Evolutionary conservation across 2,329 filamentous ascomycete genomes (phyloP), one percentile per base, ranked within the genome.

Genomic region (Phyllosticta ampelicida): DNA sequence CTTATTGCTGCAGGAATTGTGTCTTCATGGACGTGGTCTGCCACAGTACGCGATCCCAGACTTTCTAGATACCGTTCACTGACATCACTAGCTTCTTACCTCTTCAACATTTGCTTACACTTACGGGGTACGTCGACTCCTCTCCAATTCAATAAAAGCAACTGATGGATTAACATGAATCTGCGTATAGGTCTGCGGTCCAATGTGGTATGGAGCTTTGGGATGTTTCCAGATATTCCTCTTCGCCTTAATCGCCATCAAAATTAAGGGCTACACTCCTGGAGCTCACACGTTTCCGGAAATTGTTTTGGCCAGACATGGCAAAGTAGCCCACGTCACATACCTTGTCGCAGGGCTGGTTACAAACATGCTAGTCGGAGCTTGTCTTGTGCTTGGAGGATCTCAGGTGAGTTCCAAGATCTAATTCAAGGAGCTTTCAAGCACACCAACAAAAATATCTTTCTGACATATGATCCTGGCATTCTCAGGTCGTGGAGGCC

Each of bases 351-450:
- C 81, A 0, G 80, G 77, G 54, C 65, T 81, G 9, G 71, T 80
- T 36, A 81, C 80, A 66, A 81, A 81, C 61, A 75, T 81, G 48
- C 74, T 82, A 44, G 77, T 76, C 0, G 73, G 77, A 19, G 75
- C 78, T 2, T 80, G 79, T 61, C 80, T 81, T 77, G 63, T 81
- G 0, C 68, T 81, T 0, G 75, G 74, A 2, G 74, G 73, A 3
- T 71, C 72, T 9, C 71, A 74, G 3, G 75, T 72, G 0, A 75
- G 77, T 18, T n/a, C 68, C 69, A 19, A 3, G 3, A 13, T 16
- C 6, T 5, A 5, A 6, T 3, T 51, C 13, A 9, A 9, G 29
- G 6, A 18, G 36, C 23, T 4, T 26, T 8, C 4, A 26, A 26
- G 23, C 23, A 26, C 8, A 3, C 8, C 23, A 8, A 13, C 9